These are phyloP conservation scores for Mrakia gelida DNA, from an alignment of 768 basidiomycete species.

Conservation along the genomic window DNA sequence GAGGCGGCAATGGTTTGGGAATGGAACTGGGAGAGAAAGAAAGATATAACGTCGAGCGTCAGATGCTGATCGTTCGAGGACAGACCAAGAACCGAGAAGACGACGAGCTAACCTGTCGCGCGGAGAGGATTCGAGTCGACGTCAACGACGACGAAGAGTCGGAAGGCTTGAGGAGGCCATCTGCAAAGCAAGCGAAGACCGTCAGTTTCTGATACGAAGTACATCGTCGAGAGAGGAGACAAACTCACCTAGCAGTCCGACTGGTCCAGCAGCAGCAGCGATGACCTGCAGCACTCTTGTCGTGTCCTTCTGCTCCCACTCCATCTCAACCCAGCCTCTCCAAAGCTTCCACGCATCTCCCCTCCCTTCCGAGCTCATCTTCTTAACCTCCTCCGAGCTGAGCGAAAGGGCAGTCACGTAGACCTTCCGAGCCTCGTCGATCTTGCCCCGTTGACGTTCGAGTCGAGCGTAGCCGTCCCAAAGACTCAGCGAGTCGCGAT, in stretches of 20 bases:
- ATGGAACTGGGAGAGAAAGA: background rate
- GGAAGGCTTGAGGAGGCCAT: background rate
- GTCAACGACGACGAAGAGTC: background rate
- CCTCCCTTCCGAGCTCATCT: conserved; percentile 27
- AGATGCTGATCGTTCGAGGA: background rate
- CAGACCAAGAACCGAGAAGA: background rate
- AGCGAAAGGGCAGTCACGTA: conserved; percentile 44
- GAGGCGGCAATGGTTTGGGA: conserved; percentile 22
- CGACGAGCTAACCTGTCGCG: conserved; percentile 35
- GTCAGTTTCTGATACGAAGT: too few relatives aligned
- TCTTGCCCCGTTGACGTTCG: conserved; percentile 42
- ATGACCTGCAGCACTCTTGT: conserved; percentile 27
- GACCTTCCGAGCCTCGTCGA: conserved; percentile 45
- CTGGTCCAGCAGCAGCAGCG: conserved; percentile 20
- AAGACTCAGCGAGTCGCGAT: conserved; percentile 44
- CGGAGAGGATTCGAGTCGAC: conserved; percentile 30
- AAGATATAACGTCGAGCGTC: background rate
- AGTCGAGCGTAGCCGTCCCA: conserved; percentile 48
- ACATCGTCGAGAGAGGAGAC: background rate
- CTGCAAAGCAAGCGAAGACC: conserved; percentile 15
- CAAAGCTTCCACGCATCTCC: conserved; percentile 39
- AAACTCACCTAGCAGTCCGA: conserved; percentile 29
- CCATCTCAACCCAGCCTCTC: conserved; percentile 47
- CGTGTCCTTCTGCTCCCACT: conserved; percentile 36
- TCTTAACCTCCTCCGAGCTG: conserved; percentile 7